Percentiles rank a stretch among this genome's conserved stretches.
phyloP scores from a whole-genome alignment of 805 yeast genomes.

The Yamadazyma tumulicola region DNA sequence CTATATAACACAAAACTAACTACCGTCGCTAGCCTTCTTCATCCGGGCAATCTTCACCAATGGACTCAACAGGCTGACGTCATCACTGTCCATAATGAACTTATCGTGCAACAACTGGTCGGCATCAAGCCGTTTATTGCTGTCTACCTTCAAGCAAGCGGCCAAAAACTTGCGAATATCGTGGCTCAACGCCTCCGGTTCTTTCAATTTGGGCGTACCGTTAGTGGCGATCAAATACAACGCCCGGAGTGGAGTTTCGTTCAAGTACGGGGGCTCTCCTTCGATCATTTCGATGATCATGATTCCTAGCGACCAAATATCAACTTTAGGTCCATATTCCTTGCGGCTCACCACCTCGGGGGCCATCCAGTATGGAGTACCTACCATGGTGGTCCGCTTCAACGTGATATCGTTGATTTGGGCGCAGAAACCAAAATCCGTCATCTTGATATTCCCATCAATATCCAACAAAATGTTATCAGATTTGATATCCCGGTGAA shows the following conservation, averaged over 20 bases:
- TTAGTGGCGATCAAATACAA: constrained; percentile 91
- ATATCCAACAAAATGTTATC: constrained; percentile 84
- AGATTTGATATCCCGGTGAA: constrained; percentile 94
- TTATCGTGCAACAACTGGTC: constrained; percentile 63
- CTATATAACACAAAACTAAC: too few relatives aligned
- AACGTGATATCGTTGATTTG: constrained; percentile 57
- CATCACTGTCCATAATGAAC: constrained; percentile 62
- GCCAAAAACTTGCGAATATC: constrained; percentile 67
- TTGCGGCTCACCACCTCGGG: constrained; percentile 96
- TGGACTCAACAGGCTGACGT: constrained; percentile 62
- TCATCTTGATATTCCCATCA: constrained; percentile 86
- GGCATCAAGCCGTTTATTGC: constrained; percentile 78
- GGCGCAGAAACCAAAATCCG: constrained; percentile 97
- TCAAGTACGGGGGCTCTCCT: constrained; percentile 97
- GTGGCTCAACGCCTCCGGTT: constrained; percentile 73
- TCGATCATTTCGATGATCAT: constrained; percentile 99
- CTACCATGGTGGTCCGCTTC: constrained; percentile 97
- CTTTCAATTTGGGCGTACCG: constrained; percentile 92
- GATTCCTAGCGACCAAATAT: constrained; percentile 96
- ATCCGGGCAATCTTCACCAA: constrained; percentile 69
- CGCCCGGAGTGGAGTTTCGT: constrained; percentile 93
- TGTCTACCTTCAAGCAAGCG: constrained; percentile 78
- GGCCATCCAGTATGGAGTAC: constrained; percentile 99
- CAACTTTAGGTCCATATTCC: constrained; percentile 95
- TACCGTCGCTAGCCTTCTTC: constrained; percentile 54